Evolutionary conservation across 257 asterid species (phyloP), one percentile per base, ranked within the genome.

Genomic region (Echium plantagineum): DNA sequence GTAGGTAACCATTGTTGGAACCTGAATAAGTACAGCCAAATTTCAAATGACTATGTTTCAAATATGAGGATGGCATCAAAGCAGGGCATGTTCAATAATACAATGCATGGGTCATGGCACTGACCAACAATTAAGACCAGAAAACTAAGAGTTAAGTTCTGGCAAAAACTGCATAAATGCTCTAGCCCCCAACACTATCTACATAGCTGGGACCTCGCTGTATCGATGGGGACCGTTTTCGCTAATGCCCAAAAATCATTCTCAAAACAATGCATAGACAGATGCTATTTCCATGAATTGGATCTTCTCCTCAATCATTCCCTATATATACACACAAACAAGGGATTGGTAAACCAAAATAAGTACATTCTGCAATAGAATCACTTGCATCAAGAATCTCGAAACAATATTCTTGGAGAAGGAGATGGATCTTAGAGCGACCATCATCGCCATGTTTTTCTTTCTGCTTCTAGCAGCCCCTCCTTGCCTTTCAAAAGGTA

Each of bases 201-300:
- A 42, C 49, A 8, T 35, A 42, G 49, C 49, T 42, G 49, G 49
- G 49, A 42, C 49, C 49, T 42, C 10, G 49, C 49, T 42, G 49
- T 42, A 42, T 42, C 17, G 49, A 42, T 42, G 49, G 49, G 49
- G 49, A 42, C 49, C 17, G 17, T 42, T 42, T 42, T 42, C 16
- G 17, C 70, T 64, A 51, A 64, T 55, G 52, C 57, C 61, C 30
- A 61, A 67, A 55, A 26, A 64, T 58, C 18, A 54, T 7, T 28
- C 54, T 58, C 21, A 35, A 24, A 24, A 35, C 46, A 35, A 35
- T 4, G 13, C 12, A 7, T 35, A 35, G 12, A 42, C 49, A 1
- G 49, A 42, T 42, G 49, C 49, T 10, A 42, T 15, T 42, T 42
- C 49, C 5, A 3, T 42, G 17, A 42, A 42, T 42, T 10, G 10